Base-by-base conservation (phyloP, 306 rosid species). In the Sphenostylis stenocarpa region DNA sequence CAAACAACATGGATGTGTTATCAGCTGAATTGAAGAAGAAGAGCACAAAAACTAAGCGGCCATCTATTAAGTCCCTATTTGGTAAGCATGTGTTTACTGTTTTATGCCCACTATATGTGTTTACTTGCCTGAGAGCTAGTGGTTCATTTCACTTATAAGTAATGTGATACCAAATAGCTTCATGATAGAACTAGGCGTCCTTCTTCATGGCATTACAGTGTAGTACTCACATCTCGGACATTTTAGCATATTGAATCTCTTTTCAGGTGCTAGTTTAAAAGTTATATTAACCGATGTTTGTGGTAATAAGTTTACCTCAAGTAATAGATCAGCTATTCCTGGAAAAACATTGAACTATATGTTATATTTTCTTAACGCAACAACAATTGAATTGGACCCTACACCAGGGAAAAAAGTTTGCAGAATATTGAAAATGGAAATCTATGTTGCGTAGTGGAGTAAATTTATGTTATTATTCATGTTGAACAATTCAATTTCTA, bases 1-100 rank as follows among this genome's bases (percentile, higher is more conserved):
- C 57, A 45, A 70, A 51, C 61, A 60, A 77, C 53, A 24, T 38
- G 70, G 72, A n/a, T 72, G 9, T 77, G 73, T 63, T 74, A 11
- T 81, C 97, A 96, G 99, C 97, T 52, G 99, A 91, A 69, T 81
- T 96, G 86, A 95, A 91, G 96, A 95, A 95, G 87, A 96, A 96
- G 88, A 88, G 88, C 86, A 75, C 94, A 68, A 93, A 93, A 83
- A 6, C 87, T 73, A 96, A 89, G 86, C 87, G 99, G 73, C 98
- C 99, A 5, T 92, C 98, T 83, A 93, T 93, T 79, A 96, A 90
- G 85, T 86, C 92, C 77, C 90, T 96, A 71, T 91, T 93, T 69
- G 97, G 99, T 96, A 88, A 87, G 85, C 52, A 77, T 57, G 53
- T 72, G 69, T 60, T 77, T 53, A 49, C n/a, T 17, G 34, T 23